phyloP scores from a whole-genome alignment of 257 asterid species.

The Verbascum thapsus region DNA sequence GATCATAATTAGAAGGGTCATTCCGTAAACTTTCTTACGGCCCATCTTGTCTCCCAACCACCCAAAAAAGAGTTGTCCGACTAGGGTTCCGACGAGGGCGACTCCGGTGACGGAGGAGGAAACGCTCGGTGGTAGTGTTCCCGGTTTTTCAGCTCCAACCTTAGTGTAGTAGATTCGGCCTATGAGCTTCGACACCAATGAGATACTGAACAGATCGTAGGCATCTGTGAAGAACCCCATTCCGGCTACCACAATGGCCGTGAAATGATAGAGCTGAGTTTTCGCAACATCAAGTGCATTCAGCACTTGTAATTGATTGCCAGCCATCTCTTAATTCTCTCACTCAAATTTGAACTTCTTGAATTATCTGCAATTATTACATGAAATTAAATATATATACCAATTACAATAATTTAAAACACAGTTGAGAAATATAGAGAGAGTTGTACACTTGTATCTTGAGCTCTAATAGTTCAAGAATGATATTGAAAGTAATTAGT shows the following conservation, averaged over 20 bases:
- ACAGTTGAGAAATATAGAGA: no score
- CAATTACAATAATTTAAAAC: no score
- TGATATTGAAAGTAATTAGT: no score
- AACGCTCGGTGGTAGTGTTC: slow-evolving; percentile 38
- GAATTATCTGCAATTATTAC: no score
- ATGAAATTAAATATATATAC: no score
- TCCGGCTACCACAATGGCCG: slow-evolving; percentile 49
- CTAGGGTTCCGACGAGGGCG: slow-evolving; percentile 43
- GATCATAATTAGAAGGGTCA: slow-evolving; percentile 42
- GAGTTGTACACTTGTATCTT: no score
- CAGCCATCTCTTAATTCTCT: slow-evolving; percentile 24
- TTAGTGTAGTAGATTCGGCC: slow-evolving; percentile 42
- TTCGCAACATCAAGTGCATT: slow-evolving; percentile 46
- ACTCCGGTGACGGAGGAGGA: slow-evolving; percentile 40
- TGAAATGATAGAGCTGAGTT: slow-evolving; percentile 45
- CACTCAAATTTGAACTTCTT: no score
- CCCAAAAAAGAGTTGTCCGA: slow-evolving; percentile 44
- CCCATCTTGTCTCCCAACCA: slow-evolving; percentile 54
- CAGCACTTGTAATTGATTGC: slow-evolving; percentile 40
- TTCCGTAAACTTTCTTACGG: slow-evolving; percentile 42
- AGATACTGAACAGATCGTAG: slow-evolving; percentile 47
- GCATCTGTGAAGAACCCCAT: slow-evolving; percentile 58
- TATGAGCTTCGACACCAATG: slow-evolving; percentile 39
- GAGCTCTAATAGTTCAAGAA: no score
- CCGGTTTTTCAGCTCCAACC: slow-evolving; percentile 29